These are phyloP conservation scores for Phialocephala subalpina DNA, from an alignment of 2,329 filamentous ascomycete genomes.

Conservation along the genomic window DNA sequence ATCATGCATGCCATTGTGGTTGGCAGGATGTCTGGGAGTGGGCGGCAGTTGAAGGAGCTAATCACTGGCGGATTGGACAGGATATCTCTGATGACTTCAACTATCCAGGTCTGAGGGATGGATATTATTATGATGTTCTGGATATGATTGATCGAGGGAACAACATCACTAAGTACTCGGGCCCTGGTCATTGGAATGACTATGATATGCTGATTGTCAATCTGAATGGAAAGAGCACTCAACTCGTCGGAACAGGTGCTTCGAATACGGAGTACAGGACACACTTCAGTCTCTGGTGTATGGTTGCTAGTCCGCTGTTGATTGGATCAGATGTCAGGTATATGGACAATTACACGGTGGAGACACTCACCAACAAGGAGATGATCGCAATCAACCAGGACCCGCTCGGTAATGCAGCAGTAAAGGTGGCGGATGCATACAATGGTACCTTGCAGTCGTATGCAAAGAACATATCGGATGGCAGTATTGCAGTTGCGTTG, in stretches of 20 bases:
- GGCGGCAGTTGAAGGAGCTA: conserved; percentile 48
- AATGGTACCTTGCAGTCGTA: conserved; percentile 28
- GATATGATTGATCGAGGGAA: conserved; percentile 58
- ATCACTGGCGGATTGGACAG: conserved; percentile 55
- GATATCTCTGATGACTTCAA: conserved; percentile 49
- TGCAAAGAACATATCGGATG: conserved; percentile 32
- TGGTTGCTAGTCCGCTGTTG: conserved; percentile 35
- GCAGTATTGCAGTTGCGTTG: conserved; percentile 32
- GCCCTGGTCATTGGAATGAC: conserved; percentile 60
- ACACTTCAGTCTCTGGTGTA: conserved; percentile 40
- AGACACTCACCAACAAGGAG: conserved; percentile 41
- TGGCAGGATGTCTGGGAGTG: conserved; percentile 52
- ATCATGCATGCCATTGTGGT: conserved; percentile 62
- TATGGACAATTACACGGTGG: conserved; percentile 22
- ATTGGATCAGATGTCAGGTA: conserved; percentile 36
- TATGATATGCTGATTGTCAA: conserved; percentile 39
- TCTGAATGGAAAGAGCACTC: conserved; percentile 34
- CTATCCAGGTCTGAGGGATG: conserved; percentile 34
- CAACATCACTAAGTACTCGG: conserved; percentile 52
- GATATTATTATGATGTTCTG: conserved; percentile 37
- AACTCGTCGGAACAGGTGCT: conserved; percentile 50
- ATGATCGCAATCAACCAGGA: conserved; percentile 48
- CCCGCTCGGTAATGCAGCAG: conserved; percentile 38
- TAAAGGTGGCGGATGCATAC: conserved; percentile 21
- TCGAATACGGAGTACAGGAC: conserved; percentile 42